phyloP scores from a whole-genome alignment of 306 rosid species.

The Vigna trinervia region DNA sequence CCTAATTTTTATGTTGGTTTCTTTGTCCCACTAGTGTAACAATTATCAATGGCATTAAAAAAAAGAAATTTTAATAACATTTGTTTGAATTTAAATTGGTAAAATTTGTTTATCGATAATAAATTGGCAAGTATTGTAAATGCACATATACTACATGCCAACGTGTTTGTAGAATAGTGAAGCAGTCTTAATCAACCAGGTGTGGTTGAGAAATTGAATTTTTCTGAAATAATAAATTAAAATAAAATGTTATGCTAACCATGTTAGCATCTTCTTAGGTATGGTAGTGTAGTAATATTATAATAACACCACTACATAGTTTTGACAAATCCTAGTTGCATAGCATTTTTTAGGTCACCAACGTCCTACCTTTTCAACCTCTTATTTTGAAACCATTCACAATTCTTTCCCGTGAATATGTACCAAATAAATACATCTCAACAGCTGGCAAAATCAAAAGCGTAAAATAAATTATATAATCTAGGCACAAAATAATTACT shows the following conservation, averaged over 20 bases:
- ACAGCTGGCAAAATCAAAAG: not conserved
- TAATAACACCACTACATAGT: not conserved
- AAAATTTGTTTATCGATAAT: not conserved
- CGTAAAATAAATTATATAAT: too few relatives aligned
- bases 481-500: too few relatives aligned
- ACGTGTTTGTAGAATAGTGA: not conserved
- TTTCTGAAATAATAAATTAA: not conserved
- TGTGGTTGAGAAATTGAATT: constrained; percentile 11
- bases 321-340: constrained; percentile 12
- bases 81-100: not conserved
- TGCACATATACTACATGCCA: not conserved
- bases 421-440: not conserved
- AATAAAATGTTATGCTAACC: constrained; percentile 3
- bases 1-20: too few relatives aligned
- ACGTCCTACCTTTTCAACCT: too few relatives aligned
- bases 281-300: not conserved
- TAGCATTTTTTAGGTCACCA: not conserved
- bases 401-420: not conserved
- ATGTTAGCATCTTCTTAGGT: not conserved
- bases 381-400: not conserved
- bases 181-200: too few relatives aligned
- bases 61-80: not conserved
- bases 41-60: too few relatives aligned
- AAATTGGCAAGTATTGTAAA: too few relatives aligned
- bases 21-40: too few relatives aligned